Evolutionary conservation across 306 rosid genomes (phyloP).

Genomic region (Amphicarpaea edgeworthii): DNA sequence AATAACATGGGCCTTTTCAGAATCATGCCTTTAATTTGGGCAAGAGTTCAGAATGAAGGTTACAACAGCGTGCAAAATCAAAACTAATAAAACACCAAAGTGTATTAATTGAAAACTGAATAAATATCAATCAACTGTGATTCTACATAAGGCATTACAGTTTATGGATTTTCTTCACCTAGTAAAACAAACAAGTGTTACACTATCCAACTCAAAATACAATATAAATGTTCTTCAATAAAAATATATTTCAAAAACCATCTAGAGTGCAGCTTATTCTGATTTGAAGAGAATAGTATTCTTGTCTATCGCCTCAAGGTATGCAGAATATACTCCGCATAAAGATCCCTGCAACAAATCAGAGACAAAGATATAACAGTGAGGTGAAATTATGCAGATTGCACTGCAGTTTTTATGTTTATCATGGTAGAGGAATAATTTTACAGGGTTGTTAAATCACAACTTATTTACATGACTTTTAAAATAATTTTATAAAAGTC

Average conservation of each 20-base stretch:
- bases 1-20: no score
- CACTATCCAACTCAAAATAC: constrained; percentile 35
- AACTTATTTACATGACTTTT: no score
- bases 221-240: constrained; percentile 15
- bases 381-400: constrained; percentile 20
- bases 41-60: not conserved
- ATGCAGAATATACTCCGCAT: constrained; percentile 85
- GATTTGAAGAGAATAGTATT: constrained; percentile 31
- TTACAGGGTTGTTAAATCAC: no score
- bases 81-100: not conserved
- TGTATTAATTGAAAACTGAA: constrained; percentile 1
- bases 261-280: constrained; percentile 45
- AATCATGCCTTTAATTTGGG: no score
- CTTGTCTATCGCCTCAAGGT: constrained; percentile 77
- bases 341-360: constrained; percentile 89
- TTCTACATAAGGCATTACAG: constrained; percentile 12
- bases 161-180: constrained; percentile 25
- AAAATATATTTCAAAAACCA: constrained; percentile 36
- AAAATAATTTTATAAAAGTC: no score
- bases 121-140: constrained; percentile 22
- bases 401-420: not conserved
- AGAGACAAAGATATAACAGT: constrained; percentile 31
- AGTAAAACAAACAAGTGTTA: constrained; percentile 1
- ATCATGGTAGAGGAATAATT: no score
- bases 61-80: constrained; percentile 9